Evolutionary conservation across 495 filamentous ascomycete species (phyloP), one percentile per base, ranked within the genome.

Genomic region (Staphylotrichum tortipilum): DNA sequence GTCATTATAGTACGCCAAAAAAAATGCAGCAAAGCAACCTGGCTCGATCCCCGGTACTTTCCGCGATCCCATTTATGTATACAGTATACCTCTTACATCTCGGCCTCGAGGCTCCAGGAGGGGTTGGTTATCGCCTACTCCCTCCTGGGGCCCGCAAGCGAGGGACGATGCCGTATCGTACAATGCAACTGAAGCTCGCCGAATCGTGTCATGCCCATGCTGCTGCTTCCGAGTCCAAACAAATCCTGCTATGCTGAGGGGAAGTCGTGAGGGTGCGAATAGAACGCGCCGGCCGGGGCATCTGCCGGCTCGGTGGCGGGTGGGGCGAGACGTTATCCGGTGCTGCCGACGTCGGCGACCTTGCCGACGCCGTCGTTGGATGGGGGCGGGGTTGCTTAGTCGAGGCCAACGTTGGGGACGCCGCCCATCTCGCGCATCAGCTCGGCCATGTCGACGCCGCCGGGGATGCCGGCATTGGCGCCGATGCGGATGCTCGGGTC

Each of bases 401-500:
- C 72, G 24, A 75, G 62, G 46, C 70, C 68, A 17, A 67, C 69
- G 31, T 58, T 65, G n/a, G 70, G 68, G 21, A 68, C 52, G 35
- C 61, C 66, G 17, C 57, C 55, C 61, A 64, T 57, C 52, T 65
- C 60, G 43, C 62, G 62, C 62, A 65, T 65, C 55, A 65, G 51
- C 28, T 63, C 62, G 47, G 58, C 58, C n/a, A 65, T 46, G 30
- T 65, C 62, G 47, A 62, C 54, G 18, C 44, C 52, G 15, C 26
- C 44, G 47, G 60, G 55, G 34, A 41, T 67, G 51, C 68, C 65
- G 54, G 75, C 70, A 56, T 70, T 70, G 42, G 66, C 59, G 38
- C 78, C 76, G 43, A 90, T 73, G 53, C 82, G 78, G 53, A 94
- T 76, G 58, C 68, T 76, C 28, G 79, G 72, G 69, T 98, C 92